Base-by-base conservation (phyloP, 306 rosid species). In the Prunus mira region DNA sequence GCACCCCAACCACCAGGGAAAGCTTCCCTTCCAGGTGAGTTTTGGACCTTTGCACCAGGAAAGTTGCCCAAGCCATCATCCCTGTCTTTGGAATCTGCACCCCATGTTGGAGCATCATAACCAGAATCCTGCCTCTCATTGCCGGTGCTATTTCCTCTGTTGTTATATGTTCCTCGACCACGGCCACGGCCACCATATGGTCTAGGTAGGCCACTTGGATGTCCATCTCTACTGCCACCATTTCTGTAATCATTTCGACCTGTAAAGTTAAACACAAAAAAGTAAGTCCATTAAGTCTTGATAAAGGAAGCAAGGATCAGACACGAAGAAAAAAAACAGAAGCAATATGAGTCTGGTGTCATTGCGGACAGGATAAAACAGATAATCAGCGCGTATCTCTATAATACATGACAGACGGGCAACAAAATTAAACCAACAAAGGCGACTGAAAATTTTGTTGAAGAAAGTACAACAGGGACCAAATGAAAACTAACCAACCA, bases 151-250 rank as follows among this genome's bases (percentile, higher is more conserved):
- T 81, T 85, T 69, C 96, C 98, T 82, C 96, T 82, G 32, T 77
- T 76, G 38, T 83, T 80, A 76, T 73, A 84, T 14, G 95, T 83
- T 74, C 96, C 98, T 70, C 96, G 88, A 20, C 96, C 97, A 52
- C 91, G 92, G 4, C 93, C 93, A 22, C 75, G 75, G 0, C 85
- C 82, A 20, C 96, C 90, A 32, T 87, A 82, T 30, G 99, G 97
- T 74, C 93, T 91, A 63, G 99, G 99, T 56, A 87, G 80, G 76
- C 99, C 97, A 71, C 99, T 95, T 13, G 98, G 97, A 82, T 90
- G 97, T 65, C 83, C 96, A 74, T 87, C 91, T 12, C 83, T 86
- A 81, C 87, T 82, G 68, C 87, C 86, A 64, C 81, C 86, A 79
- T 80, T 87, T 81, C 95, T 83, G 71, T 83, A 82, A 58, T 91